Base-by-base conservation (phyloP, 2,329 filamentous ascomycete genomes). In the Cercospora sesami region DNA sequence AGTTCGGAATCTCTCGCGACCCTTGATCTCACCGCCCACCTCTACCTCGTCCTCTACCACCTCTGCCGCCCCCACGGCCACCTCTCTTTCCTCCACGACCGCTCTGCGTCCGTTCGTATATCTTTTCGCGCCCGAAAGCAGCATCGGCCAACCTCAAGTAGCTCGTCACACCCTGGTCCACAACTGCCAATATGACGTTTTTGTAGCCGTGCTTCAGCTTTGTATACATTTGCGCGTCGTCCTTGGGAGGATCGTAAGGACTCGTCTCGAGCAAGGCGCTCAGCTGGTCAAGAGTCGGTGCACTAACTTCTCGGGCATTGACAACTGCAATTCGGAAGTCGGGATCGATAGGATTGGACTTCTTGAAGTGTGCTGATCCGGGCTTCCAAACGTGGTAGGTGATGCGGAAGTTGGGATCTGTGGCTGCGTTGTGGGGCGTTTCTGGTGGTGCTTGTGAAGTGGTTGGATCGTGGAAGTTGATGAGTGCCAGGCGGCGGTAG, bases 161-260 rank as follows among this genome's bases (percentile, higher is more conserved):
- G 78, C 94, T 98, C 57, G 94, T 90, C 23, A 98, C 85, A 0
- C 95, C 95, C 70, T 93, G 87, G 78, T 98, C 95, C 36, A 97
- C 93, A 2, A 98, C 87, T 0, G 94, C 95, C 26, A 99, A 78
- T 36, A 97, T 83, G 33, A 95, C 91, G 79, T 92, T 95, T 71
- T 92, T 87, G 78, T 90, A 89, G 1, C 93, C 95, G 75, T 96
- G 89, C 79, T 93, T 94, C 71, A 98, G 81, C 68, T 91, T 88
- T 75, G 90, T 87, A 76, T 96, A 95, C 71, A 94, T 80, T 71
- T 85, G 80, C 30, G 64, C 72, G 7, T 81, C 80, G 26, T 58
- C 77, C 77, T 83, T 74, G 76, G 87, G 77, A 0, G 89, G 87
- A 68, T 90, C 86, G 69, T 89, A 87, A 0, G 93, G 93, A 5